A percentile compares a stretch with the other conserved stretches of the same genome.
Evolutionary conservation across 805 yeast species (phyloP).

Genomic region (Ogataea dorogensis): DNA sequence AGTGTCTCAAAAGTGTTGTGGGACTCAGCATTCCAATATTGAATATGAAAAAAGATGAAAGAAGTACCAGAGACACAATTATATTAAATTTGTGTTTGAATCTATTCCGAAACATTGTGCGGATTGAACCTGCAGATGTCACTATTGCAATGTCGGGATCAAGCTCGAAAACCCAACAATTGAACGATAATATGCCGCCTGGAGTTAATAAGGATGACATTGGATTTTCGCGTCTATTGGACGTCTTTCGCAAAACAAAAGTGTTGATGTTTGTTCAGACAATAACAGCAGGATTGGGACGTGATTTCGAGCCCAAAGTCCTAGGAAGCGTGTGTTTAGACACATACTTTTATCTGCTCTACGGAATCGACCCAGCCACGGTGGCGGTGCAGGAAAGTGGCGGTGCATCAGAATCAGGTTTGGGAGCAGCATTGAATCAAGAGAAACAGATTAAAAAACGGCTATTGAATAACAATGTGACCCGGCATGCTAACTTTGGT

Average conservation of each 20-base stretch:
- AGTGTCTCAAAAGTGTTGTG: constrained; percentile 64
- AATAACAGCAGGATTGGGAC: constrained; percentile 60
- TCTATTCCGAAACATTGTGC: constrained; percentile 74
- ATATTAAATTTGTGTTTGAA: constrained; percentile 69
- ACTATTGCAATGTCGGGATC: constrained; percentile 45
- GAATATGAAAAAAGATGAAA: constrained; percentile 46
- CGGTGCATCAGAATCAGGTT: constrained; percentile 27
- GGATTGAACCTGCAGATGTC: constrained; percentile 68
- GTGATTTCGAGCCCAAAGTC: constrained; percentile 58
- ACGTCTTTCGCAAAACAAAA: constrained; percentile 62
- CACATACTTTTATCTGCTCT: constrained; percentile 59
- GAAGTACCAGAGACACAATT: constrained; percentile 70
- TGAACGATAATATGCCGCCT: constrained; percentile 47
- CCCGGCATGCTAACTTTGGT: constrained; percentile 89
- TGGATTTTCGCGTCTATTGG: constrained; percentile 55
- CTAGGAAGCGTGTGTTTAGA: constrained; percentile 69
- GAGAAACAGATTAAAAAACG: constrained; percentile 53
- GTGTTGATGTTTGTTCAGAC: constrained; percentile 75
- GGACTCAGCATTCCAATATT: constrained; percentile 66
- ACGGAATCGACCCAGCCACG: constrained; percentile 48
- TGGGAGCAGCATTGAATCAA: constrained; percentile 52
- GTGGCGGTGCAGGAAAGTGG: constrained; percentile 16
- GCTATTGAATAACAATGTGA: constrained; percentile 23
- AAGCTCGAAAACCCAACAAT: constrained; percentile 31
- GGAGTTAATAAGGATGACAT: constrained; percentile 66